phyloP scores from a whole-genome alignment of 495 filamentous ascomycete species.

The Trichocladium antarcticum region DNA sequence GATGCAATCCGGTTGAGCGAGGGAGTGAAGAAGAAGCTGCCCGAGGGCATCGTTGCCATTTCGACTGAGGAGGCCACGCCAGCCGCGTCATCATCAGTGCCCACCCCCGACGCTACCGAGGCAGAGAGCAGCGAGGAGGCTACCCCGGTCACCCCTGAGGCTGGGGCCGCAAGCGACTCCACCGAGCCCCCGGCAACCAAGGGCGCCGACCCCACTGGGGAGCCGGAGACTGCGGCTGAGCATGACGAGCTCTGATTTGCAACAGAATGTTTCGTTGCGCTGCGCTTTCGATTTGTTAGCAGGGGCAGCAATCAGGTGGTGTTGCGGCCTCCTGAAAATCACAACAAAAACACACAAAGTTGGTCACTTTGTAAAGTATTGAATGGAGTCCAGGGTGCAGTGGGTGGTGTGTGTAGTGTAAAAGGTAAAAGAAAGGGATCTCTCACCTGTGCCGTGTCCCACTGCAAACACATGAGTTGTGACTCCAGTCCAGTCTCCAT shows the following conservation, averaged over 20 bases:
- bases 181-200: conserved; percentile 20
- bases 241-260: conserved; percentile 38
- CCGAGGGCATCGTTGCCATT: conserved; percentile 57
- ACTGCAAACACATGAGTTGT: not conserved
- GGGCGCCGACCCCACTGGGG: conserved; percentile 21
- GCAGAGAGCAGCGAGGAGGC: too few relatives aligned
- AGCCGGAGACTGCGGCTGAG: conserved; percentile 25
- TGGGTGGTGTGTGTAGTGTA: not conserved
- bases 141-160: conserved; percentile 35
- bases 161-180: conserved; percentile 20
- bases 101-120: conserved; percentile 33
- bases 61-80: conserved; percentile 37
- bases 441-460: not conserved
- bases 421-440: not conserved
- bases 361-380: not conserved
- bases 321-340: not conserved
- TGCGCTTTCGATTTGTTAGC: not conserved
- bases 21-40: conserved; percentile 67
- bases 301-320: not conserved
- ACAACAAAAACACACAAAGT: not conserved
- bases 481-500: not conserved
- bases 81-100: conserved; percentile 24
- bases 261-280: not conserved
- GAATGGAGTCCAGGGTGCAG: not conserved
- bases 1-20: conserved; percentile 82